phyloP scores from a whole-genome alignment of 305 asterid genomes.

The Rubia balearica region DNA sequence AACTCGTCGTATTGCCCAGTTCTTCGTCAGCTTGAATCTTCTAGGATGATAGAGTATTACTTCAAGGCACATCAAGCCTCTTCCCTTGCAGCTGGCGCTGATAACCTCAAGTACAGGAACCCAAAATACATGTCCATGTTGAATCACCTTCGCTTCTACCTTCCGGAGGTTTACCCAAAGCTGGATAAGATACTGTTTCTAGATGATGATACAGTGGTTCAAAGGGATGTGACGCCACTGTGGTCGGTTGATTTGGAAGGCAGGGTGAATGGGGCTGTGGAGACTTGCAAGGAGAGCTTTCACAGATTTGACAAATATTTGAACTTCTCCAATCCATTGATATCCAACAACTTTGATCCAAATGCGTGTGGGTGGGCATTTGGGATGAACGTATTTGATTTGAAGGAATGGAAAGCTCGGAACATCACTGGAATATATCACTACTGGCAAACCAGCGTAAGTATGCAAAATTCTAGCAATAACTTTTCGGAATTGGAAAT shows the following conservation, averaged over 20 bases:
- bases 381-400: slow-evolving; percentile 92
- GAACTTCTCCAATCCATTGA: slow-evolving; percentile 83
- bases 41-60: slow-evolving; percentile 85
- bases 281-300: slow-evolving; percentile 96
- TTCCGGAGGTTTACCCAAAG: slow-evolving; percentile 91
- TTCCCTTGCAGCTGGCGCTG: slow-evolving; percentile 64
- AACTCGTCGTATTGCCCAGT: slow-evolving; percentile 96
- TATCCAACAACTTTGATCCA: slow-evolving; percentile 79
- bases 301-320: slow-evolving; percentile 92
- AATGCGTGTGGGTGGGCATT: slow-evolving; percentile 96
- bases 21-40: slow-evolving; percentile 88
- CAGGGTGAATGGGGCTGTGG: slow-evolving; percentile 95
- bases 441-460: slow-evolving; percentile 81
- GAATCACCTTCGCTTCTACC: slow-evolving; percentile 96
- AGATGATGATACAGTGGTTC: slow-evolving; percentile 94
- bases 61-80: slow-evolving; percentile 91
- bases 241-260: slow-evolving; percentile 85
- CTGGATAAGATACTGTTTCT: slow-evolving; percentile 81
- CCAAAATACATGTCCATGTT: slow-evolving; percentile 95
- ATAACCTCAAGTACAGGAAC: slow-evolving; percentile 89
- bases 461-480: too few relatives aligned
- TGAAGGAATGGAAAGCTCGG: slow-evolving; percentile 81
- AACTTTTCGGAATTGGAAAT: background rate
- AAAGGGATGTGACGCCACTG: slow-evolving; percentile 82
- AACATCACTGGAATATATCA: slow-evolving; percentile 94